Evolutionary conservation across 352 stramenopile genomes (phyloP), one percentile per base, ranked within the genome.

Genomic region (Phytophthora fragariae): DNA sequence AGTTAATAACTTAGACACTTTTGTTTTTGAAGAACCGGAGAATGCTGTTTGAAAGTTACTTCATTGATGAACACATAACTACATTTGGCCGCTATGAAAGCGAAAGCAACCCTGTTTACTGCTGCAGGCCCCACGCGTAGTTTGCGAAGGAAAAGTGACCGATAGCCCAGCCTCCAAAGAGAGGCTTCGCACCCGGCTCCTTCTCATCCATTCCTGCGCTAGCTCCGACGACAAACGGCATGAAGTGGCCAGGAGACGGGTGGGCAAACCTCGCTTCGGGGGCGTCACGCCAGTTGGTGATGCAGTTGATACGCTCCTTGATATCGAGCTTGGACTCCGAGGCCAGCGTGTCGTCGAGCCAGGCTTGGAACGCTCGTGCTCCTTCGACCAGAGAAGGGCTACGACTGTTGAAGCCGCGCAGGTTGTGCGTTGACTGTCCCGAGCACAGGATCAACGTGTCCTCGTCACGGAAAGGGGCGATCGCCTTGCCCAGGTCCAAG

Each of bases 381-480:
- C 76, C 81, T 15, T 75, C 61, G 7, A 64, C 27, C 8, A 70
- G 33, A n/a, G 56, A 21, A 19, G 66, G 50, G 31, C 63, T 67
- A 44, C 68, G 70, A 39, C 64, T 72, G 21, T 49, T 41, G 3
- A 73, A 46, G 39, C 39, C 46, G n/a, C 19, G 19, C 15, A 21
- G 17, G 46, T 76, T 76, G 68, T 79, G 68, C 21, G 72, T 79
- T 17, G 72, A 68, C 49, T 79, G 68, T 0, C 87, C 87, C 2
- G 84, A 92, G 59, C 80, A 84, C 19, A 94, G 58, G 52, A 94
- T 90, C 19, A 92, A 62, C 21, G 90, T 86, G 62, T 87, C 79
- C 12, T 93, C 77, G 21, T 83, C 61, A 12, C 88, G 82, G 4
- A 93, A 62, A 5, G 77, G 65, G 1, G 62, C 57, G 11, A 93